Percentiles rank a stretch among this genome's conserved stretches.
These are phyloP conservation scores for Inga laurina DNA, from an alignment of 306 rosid genomes.

Conservation along the genomic window DNA sequence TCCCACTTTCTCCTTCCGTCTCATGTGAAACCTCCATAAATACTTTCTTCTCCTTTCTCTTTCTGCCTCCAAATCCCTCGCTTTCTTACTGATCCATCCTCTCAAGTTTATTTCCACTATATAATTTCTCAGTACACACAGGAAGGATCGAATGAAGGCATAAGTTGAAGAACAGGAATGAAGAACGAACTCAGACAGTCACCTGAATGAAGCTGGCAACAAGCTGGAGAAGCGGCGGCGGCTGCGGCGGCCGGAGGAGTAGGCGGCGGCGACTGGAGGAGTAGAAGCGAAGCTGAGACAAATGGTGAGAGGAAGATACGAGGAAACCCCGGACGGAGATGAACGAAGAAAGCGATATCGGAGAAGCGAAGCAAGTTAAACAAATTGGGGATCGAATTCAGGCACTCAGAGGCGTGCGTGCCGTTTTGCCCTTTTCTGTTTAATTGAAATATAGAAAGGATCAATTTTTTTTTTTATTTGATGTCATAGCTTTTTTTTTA, in stretches of 20 bases:
- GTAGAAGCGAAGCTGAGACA: too few relatives aligned
- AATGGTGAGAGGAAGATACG: too few relatives aligned
- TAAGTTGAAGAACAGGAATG: background rate
- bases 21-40: constrained; percentile 57
- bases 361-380: background rate
- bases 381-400: too few relatives aligned
- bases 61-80: background rate
- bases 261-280: background rate
- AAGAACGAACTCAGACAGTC: background rate
- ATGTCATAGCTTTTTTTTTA: too few relatives aligned
- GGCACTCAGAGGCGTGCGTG: too few relatives aligned
- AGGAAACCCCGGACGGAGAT: too few relatives aligned
- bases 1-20: constrained; percentile 5
- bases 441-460: too few relatives aligned
- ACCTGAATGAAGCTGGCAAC: too few relatives aligned
- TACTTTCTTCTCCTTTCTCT: constrained; percentile 50
- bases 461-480: too few relatives aligned
- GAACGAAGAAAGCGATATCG: background rate
- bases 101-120: constrained; percentile 14
- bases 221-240: too few relatives aligned
- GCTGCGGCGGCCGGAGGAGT: background rate
- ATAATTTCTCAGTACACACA: too few relatives aligned
- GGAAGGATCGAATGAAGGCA: background rate
- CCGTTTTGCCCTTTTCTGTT: too few relatives aligned
- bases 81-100: background rate